phyloP scores from a whole-genome alignment of 306 rosid genomes.

The Geum urbanum region DNA sequence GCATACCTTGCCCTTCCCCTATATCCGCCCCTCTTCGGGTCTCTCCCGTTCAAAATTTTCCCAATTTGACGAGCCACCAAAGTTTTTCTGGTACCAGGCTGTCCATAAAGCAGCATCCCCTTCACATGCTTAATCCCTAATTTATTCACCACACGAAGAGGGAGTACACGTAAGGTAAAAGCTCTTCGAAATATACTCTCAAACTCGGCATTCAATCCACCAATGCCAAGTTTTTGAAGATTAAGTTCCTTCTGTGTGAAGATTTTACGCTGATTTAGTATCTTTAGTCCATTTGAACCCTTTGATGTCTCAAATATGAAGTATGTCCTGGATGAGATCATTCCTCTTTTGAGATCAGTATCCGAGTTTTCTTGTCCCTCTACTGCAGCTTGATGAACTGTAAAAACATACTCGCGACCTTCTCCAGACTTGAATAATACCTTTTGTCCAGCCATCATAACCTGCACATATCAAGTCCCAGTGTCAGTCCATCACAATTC shows the following conservation, averaged over 20 bases:
- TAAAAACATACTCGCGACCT: slow-evolving; percentile 64
- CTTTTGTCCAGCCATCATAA: slow-evolving; percentile 85
- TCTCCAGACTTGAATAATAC: slow-evolving; percentile 68
- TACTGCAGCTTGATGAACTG: slow-evolving; percentile 55
- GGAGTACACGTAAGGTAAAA: slow-evolving; percentile 95
- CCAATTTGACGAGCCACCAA: slow-evolving; percentile 99
- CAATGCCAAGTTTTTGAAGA: slow-evolving; percentile 86
- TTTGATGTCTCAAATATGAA: slow-evolving; percentile 68
- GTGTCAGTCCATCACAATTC: not conserved
- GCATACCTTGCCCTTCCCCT: no score
- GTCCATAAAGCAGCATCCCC: slow-evolving; percentile 95
- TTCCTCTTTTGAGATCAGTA: slow-evolving; percentile 53
- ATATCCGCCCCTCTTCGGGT: slow-evolving; percentile 39
- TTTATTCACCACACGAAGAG: slow-evolving; percentile 83
- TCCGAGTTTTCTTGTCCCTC: slow-evolving; percentile 52
- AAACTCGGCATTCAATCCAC: slow-evolving; percentile 89
- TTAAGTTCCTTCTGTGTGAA: slow-evolving; percentile 92
- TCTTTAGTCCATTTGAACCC: slow-evolving; percentile 81
- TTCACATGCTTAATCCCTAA: slow-evolving; percentile 96
- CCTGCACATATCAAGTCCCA: slow-evolving; percentile 42
- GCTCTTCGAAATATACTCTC: slow-evolving; percentile 98
- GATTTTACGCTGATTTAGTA: slow-evolving; percentile 82
- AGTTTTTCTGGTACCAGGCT: slow-evolving; percentile 98
- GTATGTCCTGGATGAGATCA: slow-evolving; percentile 71
- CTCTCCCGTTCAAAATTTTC: slow-evolving; percentile 83